Base-by-base conservation (phyloP, 2,329 filamentous ascomycete species). In the Exophiala xenobiotica region DNA sequence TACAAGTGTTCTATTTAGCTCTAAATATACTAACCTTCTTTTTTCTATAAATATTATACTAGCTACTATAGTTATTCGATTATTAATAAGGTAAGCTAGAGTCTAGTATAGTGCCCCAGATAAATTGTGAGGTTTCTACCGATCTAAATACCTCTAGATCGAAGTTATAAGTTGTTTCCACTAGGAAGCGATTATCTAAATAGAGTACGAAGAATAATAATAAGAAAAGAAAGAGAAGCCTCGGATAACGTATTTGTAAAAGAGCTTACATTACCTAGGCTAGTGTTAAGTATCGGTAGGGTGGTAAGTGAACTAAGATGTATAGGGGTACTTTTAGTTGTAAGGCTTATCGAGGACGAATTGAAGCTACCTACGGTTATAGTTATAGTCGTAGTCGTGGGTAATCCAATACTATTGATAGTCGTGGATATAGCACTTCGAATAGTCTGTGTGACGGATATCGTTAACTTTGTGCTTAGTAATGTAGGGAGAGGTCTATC, bases 181-280 rank as follows among this genome's bases (percentile, higher is more conserved):
- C 11, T 20, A n/a, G n/a, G n/a, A n/a, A n/a, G n/a, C n/a, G n/a
- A n/a, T 16, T 42, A 42, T 23, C 39, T 20, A 27, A 42, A 42
- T 12, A 42, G 18, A 24, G 39, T 42, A 23, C 39, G 39, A 23
- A 42, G 39, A 26, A 42, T 42, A 42, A 42, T 20, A 23, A 42
- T 42, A 20, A 42, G 22, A 8, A 42, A 20, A 42, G 39, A 16
- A 42, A 27, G 18, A 24, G 39, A 42, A 16, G 39, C 20, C 39
- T 12, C 39, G 18, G 39, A 42, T n/a, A 20, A 42, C n/a, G 39
- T 42, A 12, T 23, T 42, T 24, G 39, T 42, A 9, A 23, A 42
- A 23, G 39, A 6, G n/a, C 8, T 24, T 42, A 8, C 39, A 14
- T 23, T 20, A 5, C 4, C 39, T n/a, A 4, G 18, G 24, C 24